Percentiles rank a stretch among this genome's conserved stretches.
Evolutionary conservation across 2,329 filamentous ascomycete genomes (phyloP).

Genomic region (Pyrenophora graminea): DNA sequence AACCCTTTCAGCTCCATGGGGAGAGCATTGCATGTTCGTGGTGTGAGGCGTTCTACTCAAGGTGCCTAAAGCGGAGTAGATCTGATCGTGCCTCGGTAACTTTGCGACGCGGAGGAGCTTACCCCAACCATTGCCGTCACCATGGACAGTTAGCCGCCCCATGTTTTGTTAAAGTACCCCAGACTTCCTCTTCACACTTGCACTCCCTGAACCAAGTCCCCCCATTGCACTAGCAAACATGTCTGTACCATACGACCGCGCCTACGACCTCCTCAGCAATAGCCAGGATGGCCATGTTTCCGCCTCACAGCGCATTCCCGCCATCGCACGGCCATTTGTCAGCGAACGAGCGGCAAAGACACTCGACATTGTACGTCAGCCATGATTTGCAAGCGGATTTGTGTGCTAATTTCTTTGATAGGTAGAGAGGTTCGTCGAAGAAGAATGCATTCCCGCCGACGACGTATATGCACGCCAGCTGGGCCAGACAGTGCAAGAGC

Average conservation of each 20-base stretch:
- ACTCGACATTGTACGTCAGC: conserved; percentile 67
- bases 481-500: conserved; percentile 67
- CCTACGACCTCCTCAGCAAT: conserved; percentile 39
- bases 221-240: conserved; percentile 20
- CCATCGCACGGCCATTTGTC: conserved; percentile 66
- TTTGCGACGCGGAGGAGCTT: conserved; percentile 17
- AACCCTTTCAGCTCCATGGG: not conserved
- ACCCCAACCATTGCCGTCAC: conserved; percentile 23
- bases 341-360: conserved; percentile 84
- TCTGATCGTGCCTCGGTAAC: conserved; percentile 32
- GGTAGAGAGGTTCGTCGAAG: conserved; percentile 95
- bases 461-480: conserved; percentile 78
- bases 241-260: conserved; percentile 36
- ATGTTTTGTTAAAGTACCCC: conserved; percentile 22
- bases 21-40: not conserved
- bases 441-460: conserved; percentile 81
- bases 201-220: not conserved
- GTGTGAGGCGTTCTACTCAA: not conserved
- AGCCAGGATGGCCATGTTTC: conserved; percentile 43
- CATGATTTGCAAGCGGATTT: accelerated
- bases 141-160: conserved; percentile 23
- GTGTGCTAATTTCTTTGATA: conserved; percentile 30
- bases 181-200: conserved; percentile 12
- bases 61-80: conserved; percentile 9
- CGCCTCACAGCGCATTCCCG: conserved; percentile 62